A percentile compares a stretch with the other conserved stretches of the same genome.
Evolutionary conservation across 2,329 filamentous ascomycete species (phyloP).

Genomic region (Ophiostoma montium): DNA sequence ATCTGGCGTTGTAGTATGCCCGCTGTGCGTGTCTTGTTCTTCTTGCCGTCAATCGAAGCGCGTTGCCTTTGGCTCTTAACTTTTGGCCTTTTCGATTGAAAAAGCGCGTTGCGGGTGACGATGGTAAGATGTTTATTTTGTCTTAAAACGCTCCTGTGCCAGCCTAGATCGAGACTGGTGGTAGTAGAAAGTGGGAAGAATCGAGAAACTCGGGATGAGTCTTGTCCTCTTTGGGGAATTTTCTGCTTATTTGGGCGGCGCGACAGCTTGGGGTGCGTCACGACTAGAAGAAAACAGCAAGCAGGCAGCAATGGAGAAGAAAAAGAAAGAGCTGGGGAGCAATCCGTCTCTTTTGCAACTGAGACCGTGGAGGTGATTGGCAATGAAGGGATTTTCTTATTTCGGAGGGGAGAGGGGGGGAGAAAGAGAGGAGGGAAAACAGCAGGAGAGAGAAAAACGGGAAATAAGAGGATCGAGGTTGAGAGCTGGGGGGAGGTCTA

Average conservation of each 20-base stretch:
- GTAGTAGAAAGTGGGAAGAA: constrained; percentile 11
- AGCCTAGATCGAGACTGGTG: constrained; percentile 34
- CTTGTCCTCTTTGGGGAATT: constrained; percentile 14
- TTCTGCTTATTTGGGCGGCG: constrained; percentile 6
- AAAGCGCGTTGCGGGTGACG: background rate
- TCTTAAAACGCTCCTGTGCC: constrained; percentile 32
- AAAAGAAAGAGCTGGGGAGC: background rate
- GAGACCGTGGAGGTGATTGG: background rate
- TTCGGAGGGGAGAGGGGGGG: background rate
- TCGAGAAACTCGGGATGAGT: constrained; percentile 2
- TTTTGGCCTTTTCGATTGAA: background rate
- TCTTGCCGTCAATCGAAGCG: constrained; percentile 27
- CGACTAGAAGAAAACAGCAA: background rate
- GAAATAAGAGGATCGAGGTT: constrained; percentile 1
- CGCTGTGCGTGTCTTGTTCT: constrained; percentile 22
- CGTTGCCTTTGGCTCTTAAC: background rate
- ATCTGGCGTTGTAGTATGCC: constrained; percentile 38
- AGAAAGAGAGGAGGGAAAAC: background rate
- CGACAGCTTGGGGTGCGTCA: constrained; percentile 5
- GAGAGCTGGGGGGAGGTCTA: constrained; percentile 10
- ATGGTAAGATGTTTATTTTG: background rate
- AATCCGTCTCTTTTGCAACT: background rate
- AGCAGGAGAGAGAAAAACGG: constrained; percentile 1
- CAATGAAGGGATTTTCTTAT: background rate
- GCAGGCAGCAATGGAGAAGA: background rate